phyloP scores from a whole-genome alignment of 2,329 filamentous ascomycete genomes.

The Didymosphaeria variabile region DNA sequence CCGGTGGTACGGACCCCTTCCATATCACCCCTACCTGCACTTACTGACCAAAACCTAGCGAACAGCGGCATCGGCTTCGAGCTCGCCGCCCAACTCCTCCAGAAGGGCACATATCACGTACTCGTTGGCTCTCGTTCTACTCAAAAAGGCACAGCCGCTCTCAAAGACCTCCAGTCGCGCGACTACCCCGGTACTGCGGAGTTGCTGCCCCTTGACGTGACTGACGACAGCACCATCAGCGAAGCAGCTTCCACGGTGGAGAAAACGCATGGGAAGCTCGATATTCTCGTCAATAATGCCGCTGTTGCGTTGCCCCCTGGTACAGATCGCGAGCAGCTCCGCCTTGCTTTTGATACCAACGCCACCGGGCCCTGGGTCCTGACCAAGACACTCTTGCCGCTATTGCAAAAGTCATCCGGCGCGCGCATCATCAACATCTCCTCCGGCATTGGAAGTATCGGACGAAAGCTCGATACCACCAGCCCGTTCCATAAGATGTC shows the following conservation, averaged over 20 bases:
- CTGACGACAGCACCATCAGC: slow-evolving; percentile 53
- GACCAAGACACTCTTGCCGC: slow-evolving; percentile 28
- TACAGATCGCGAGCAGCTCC: slow-evolving; percentile 38
- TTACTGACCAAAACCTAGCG: slow-evolving; percentile 26
- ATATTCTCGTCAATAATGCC: slow-evolving; percentile 53
- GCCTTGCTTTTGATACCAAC: slow-evolving; percentile 39
- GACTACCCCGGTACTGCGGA: slow-evolving; percentile 44
- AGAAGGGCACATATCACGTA: slow-evolving; percentile 46
- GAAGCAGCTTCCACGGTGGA: slow-evolving; percentile 43
- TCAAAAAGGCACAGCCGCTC: slow-evolving; percentile 36
- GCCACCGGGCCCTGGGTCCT: slow-evolving; percentile 39
- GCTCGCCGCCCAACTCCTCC: slow-evolving; percentile 51
- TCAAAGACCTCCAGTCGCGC: slow-evolving; percentile 37
- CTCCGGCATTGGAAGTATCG: slow-evolving; percentile 47
- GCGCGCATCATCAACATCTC: slow-evolving; percentile 49
- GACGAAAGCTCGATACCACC: slow-evolving; percentile 33
- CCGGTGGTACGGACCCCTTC: slow-evolving; percentile 39
- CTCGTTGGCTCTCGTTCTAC: slow-evolving; percentile 33
- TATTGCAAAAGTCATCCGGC: slow-evolving; percentile 25
- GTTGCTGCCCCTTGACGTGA: slow-evolving; percentile 55
- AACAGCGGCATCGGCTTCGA: slow-evolving; percentile 62
- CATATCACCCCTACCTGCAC: slow-evolving; percentile 4
- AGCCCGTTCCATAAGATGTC: slow-evolving; percentile 38
- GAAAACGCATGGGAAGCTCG: slow-evolving; percentile 44
- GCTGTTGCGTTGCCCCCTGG: slow-evolving; percentile 34